Conservation (phyloP, 1,284 basidiomycete species). For the Apiotrichum porosum region DNA sequence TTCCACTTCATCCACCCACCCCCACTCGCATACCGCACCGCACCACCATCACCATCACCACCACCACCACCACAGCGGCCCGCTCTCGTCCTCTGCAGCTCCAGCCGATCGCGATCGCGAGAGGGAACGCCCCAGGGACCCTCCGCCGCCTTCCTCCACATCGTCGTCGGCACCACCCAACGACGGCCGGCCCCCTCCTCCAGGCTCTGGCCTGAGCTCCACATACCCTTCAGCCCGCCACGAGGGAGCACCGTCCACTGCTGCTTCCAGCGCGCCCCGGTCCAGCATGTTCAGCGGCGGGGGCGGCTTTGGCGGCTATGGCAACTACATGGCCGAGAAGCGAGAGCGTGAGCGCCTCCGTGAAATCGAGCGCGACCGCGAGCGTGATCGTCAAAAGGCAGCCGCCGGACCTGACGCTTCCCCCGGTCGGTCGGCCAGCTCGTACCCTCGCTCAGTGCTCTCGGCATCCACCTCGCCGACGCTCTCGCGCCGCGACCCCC, state of each 20-base stretch:
- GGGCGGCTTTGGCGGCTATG: too few species aligned
- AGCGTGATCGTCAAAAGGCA: conserved; percentile 9
- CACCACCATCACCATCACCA: conserved; percentile 9
- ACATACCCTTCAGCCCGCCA: background rate
- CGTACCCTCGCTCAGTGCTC: conserved; percentile 1
- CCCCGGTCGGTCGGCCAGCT: conserved; percentile 2
- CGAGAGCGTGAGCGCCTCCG: conserved; percentile 14
- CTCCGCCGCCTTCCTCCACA: background rate
- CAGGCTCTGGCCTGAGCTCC: conserved; percentile 9
- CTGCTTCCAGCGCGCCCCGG: background rate
- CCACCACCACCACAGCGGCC: conserved; percentile 2
- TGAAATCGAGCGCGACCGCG: conserved; percentile 16
- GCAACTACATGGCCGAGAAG: conserved; percentile 12
- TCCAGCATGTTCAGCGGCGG: conserved; percentile 1
- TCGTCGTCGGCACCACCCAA: too few species aligned
- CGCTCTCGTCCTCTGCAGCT: too few species aligned
- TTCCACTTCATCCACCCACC: background rate
- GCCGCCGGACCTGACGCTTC: conserved; percentile 5
- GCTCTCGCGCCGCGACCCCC: conserved; percentile 7
- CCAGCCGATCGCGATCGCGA: background rate
- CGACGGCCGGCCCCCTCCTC: conserved; percentile 5
- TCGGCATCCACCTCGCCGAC: conserved; percentile 16
- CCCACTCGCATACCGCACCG: background rate
- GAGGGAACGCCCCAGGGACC: background rate
- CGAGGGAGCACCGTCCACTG: background rate